Evolutionary conservation across 768 basidiomycete species (phyloP).

Genomic region (Antrodiella citrinella): DNA sequence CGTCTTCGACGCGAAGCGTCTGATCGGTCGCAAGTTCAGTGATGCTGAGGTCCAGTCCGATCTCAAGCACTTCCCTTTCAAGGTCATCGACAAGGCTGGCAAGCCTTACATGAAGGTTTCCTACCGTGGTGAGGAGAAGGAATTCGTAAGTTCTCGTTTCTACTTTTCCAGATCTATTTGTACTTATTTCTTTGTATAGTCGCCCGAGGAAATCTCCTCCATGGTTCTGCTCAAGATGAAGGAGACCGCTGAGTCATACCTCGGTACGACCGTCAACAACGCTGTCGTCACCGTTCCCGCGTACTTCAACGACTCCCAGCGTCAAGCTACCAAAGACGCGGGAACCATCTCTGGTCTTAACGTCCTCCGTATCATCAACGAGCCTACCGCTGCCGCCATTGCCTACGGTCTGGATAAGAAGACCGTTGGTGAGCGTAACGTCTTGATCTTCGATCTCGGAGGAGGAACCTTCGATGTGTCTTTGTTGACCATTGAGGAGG

Average conservation of each 20-base stretch:
- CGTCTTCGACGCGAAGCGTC: slow-evolving; percentile 97
- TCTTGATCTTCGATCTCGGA: slow-evolving; percentile 96
- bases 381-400: slow-evolving; percentile 96
- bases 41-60: slow-evolving; percentile 80
- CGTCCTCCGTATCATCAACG: slow-evolving; percentile 98
- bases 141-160: slow-evolving; percentile 79
- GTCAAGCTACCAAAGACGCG: slow-evolving; percentile 97
- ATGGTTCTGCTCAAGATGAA: slow-evolving; percentile 99
- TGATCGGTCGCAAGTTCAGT: slow-evolving; percentile 88
- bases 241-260: slow-evolving; percentile 95
- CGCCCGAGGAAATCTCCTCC: slow-evolving; percentile 95
- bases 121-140: slow-evolving; percentile 91
- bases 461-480: slow-evolving; percentile 99
- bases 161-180: no score
- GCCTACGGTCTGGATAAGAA: slow-evolving; percentile 99
- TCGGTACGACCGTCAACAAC: slow-evolving; percentile 75
- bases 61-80: slow-evolving; percentile 92
- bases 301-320: slow-evolving; percentile 99
- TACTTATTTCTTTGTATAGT: slow-evolving; percentile 49
- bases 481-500: slow-evolving; percentile 91
- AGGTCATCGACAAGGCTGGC: slow-evolving; percentile 74
- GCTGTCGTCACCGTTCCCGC: slow-evolving; percentile 96
- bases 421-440: slow-evolving; percentile 82
- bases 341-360: slow-evolving; percentile 91
- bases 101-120: slow-evolving; percentile 86